These are phyloP conservation scores for Kazachstania psychrophila DNA, from an alignment of 805 yeast species.

Conservation along the genomic window DNA sequence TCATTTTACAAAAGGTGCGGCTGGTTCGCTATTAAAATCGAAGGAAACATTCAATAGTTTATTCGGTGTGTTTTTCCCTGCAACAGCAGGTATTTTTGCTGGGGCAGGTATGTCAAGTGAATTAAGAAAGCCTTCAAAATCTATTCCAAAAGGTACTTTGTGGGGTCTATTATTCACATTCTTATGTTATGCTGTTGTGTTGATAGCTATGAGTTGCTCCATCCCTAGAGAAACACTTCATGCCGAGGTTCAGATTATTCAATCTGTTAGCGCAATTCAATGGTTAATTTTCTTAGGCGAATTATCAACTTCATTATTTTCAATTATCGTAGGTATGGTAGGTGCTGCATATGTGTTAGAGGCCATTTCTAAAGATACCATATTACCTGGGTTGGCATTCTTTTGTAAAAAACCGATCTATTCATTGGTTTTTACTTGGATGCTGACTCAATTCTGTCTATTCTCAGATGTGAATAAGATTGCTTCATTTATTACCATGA, in stretches of 20 bases:
- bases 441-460: constrained; percentile 72
- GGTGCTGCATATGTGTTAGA: constrained; percentile 89
- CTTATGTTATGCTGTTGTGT: constrained; percentile 66
- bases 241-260: constrained; percentile 75
- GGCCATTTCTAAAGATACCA: constrained; percentile 82
- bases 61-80: constrained; percentile 95
- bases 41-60: constrained; percentile 74
- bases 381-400: constrained; percentile 66
- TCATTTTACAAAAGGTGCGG: constrained; percentile 79
- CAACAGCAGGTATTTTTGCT: constrained; percentile 96
- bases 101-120: constrained; percentile 99
- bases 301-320: constrained; percentile 79
- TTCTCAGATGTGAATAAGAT: constrained; percentile 88
- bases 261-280: constrained; percentile 64
- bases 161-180: constrained; percentile 77
- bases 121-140: constrained; percentile 69
- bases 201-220: constrained; percentile 66
- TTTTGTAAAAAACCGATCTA: constrained; percentile 60
- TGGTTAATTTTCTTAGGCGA: constrained; percentile 77
- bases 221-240: constrained; percentile 73
- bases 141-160: constrained; percentile 91
- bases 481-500: constrained; percentile 95
- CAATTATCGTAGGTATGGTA: constrained; percentile 89
- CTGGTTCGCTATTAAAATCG: constrained; percentile 59
- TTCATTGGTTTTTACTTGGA: constrained; percentile 70